These are phyloP conservation scores for Eutreptiella sp. DNA, from an alignment of 208 protist species.

Conservation along the genomic window DNA sequence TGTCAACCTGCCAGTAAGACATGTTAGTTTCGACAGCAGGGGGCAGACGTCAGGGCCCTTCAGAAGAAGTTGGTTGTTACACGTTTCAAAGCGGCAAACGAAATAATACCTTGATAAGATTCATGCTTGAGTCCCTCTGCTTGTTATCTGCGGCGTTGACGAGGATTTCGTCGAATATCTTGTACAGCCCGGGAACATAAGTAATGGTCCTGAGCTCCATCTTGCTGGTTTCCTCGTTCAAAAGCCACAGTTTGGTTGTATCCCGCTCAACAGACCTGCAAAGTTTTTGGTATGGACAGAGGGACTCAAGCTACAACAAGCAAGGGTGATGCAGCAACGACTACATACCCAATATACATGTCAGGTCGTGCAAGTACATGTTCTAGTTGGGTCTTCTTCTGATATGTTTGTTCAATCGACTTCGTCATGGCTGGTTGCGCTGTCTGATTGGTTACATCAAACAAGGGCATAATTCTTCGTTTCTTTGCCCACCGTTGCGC, in stretches of 20 bases:
- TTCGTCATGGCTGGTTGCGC: too few species aligned
- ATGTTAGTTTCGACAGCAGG: constrained; percentile 25
- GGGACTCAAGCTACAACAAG: too few species aligned
- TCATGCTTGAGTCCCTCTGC: constrained; percentile 87
- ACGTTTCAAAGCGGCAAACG: constrained; percentile 6
- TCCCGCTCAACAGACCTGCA: constrained; percentile 71
- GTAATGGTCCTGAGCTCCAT: constrained; percentile 87
- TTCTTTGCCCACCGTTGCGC: too few species aligned
- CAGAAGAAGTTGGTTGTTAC: constrained; percentile 1
- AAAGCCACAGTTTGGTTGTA: constrained; percentile 90
- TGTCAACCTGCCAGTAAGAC: too few species aligned
- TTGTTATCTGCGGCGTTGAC: constrained; percentile 99
- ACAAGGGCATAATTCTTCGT: too few species aligned
- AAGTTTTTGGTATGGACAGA: constrained; percentile 43
- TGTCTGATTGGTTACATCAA: too few species aligned
- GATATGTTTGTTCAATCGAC: constrained; percentile 88
- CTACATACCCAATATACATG: constrained; percentile 99
- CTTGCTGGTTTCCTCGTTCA: constrained; percentile 70
- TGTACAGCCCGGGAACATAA: constrained; percentile 97
- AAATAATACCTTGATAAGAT: constrained; percentile 77
- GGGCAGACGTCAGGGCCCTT: not conserved
- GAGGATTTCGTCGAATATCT: constrained; percentile 99
- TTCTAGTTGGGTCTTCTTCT: constrained; percentile 94
- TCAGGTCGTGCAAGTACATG: constrained; percentile 97
- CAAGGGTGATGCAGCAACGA: too few species aligned